Conservation (phyloP, 768 basidiomycete species). For the Suillus plorans region DNA sequence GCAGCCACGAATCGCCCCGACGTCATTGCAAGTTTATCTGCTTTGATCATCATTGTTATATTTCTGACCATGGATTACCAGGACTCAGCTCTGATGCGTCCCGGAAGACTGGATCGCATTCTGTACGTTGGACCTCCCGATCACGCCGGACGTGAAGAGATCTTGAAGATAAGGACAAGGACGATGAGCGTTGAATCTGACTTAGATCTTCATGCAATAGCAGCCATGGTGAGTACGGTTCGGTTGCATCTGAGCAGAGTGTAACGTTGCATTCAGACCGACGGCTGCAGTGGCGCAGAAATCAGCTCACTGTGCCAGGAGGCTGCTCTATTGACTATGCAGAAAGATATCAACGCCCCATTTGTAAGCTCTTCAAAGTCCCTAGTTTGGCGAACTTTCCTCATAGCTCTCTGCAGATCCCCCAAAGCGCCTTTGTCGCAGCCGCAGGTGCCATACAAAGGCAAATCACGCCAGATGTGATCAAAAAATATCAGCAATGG, state of each 20-base stretch:
- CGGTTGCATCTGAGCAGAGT: background rate
- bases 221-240: constrained; percentile 55
- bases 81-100: constrained; percentile 95
- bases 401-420: constrained; percentile 52
- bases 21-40: constrained; percentile 62
- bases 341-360: constrained; percentile 74
- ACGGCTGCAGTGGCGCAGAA: constrained; percentile 96
- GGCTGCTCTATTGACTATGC: constrained; percentile 92
- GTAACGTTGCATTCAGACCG: constrained; percentile 54
- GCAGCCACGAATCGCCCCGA: constrained; percentile 97
- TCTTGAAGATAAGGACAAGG: constrained; percentile 71
- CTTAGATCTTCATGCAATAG: constrained; percentile 67
- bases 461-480: constrained; percentile 82
- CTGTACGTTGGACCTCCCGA: constrained; percentile 95
- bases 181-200: constrained; percentile 80
- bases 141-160: constrained; percentile 74
- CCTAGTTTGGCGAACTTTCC: background rate
- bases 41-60: background rate
- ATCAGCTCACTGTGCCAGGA: constrained; percentile 92
- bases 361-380: constrained; percentile 47
- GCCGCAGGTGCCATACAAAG: constrained; percentile 71
- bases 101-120: constrained; percentile 91
- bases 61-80: constrained; percentile 29
- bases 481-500: constrained; percentile 77
- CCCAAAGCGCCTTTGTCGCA: constrained; percentile 66